Base-by-base conservation (phyloP, 352 stramenopile species). In the Phytophthora kernoviae region DNA sequence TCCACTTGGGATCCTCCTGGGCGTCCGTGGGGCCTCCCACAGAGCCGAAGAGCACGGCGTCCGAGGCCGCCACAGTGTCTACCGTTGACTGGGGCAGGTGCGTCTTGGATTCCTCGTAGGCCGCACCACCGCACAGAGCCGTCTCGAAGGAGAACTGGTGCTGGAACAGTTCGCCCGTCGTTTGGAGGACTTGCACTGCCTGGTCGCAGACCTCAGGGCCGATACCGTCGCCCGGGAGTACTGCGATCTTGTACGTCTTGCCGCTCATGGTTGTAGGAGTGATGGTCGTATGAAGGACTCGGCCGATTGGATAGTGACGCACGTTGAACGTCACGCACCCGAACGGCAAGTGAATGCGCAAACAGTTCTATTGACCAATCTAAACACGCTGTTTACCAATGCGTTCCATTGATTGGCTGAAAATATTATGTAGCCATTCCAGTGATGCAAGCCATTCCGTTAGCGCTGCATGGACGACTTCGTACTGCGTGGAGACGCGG, bases 171-270 rank as follows among this genome's bases (percentile, higher is more conserved):
- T 70, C 72, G 21, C 77, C 88, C 7, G 97, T 70, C 4, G 92
- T 87, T 51, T 83, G 56, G 10, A 99, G 78, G 27, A 97, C 96
- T 11, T 87, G 77, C 54, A 98, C 94, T 30, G 95, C 97, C 52
- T 98, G 92, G 17, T 68, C 75, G 54, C 96, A 99, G 34, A 99
- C 98, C 79, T 99, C 97, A 7, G 97, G 97, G n/a, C 97, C 97
- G 73, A 99, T 99, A 54, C 97, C 97, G 80, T 99, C 97, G 54
- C 97, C 97, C 0, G 97, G 87, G 20, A 99, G 87, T 52, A 99
- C 82, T 10, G 97, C 98, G 58, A 99, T 96, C 67, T 91, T 90
- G 72, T 88, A 75, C 17, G 69, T 79, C 54, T 73, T 75, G 37
- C 58, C 56, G 70, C 68, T 82, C 70, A 79, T 78, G 18, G 8